Percentiles rank a stretch among this genome's conserved stretches.
Conservation (phyloP, 345 rosid species). For the Hibiscus tridactylites region DNA sequence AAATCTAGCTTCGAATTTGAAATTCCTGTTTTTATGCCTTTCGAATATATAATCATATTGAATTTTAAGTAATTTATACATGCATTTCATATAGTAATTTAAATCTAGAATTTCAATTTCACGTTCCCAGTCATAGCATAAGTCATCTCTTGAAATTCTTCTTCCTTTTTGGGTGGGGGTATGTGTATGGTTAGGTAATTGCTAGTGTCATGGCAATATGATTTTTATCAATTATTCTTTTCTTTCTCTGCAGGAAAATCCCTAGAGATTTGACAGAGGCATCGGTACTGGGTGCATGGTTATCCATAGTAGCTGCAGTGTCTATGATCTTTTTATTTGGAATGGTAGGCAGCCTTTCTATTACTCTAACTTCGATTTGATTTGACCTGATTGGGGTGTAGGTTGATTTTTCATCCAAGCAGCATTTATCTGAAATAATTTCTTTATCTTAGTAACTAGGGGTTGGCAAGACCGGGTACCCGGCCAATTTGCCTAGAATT, state of each 20-base stretch:
- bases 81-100: too few relatives aligned
- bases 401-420: neutral
- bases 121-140: too few relatives aligned
- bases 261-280: slow-evolving; percentile 99
- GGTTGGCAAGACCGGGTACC: too few relatives aligned
- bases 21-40: neutral
- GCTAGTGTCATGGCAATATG: neutral
- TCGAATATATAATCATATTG: neutral
- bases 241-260: slow-evolving; percentile 64
- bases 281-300: slow-evolving; percentile 86
- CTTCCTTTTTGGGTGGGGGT: neutral
- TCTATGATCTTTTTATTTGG: slow-evolving; percentile 89
- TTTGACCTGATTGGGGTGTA: neutral
- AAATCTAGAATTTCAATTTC: too few relatives aligned
- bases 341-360: slow-evolving; percentile 50
- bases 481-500: too few relatives aligned
- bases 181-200: neutral
- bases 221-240: slow-evolving; percentile 1
- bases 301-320: slow-evolving; percentile 82
- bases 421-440: neutral
- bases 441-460: too few relatives aligned
- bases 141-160: neutral
- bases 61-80: neutral
- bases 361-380: neutral
- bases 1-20: too few relatives aligned